phyloP scores from a whole-genome alignment of 257 asterid species.

The Lycium ferocissimum region DNA sequence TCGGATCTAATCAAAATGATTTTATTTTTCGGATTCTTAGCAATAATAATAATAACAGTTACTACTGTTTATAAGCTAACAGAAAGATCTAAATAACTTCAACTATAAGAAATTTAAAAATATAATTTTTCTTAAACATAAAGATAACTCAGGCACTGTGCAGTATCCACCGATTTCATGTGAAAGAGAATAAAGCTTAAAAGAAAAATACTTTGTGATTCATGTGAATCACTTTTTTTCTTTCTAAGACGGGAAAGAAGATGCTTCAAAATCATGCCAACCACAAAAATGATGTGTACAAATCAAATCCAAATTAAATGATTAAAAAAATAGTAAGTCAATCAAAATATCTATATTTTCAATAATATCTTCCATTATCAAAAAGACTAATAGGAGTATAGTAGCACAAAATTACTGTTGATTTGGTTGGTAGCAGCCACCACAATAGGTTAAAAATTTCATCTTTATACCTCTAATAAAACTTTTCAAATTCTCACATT shows the following conservation, averaged over 20 bases:
- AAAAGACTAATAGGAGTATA: not conserved
- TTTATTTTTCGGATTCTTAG: no score
- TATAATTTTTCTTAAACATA: not conserved
- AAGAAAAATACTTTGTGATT: not conserved
- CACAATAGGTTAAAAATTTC: not conserved
- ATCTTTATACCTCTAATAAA: not conserved
- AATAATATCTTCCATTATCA: not conserved
- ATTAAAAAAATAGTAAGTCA: not conserved
- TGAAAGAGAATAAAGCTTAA: not conserved
- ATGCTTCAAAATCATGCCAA: not conserved
- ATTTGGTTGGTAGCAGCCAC: not conserved
- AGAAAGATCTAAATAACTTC: not conserved
- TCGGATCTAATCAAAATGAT: not conserved
- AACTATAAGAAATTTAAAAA: no score
- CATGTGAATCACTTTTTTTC: not conserved
- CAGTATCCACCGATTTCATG: not conserved
- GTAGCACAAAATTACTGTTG: not conserved
- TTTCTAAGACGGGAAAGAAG: not conserved
- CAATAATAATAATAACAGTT: not conserved
- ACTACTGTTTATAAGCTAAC: no score
- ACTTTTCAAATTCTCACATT: slow-evolving; percentile 8
- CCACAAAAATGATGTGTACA: not conserved
- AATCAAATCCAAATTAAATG: not conserved
- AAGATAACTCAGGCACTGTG: not conserved
- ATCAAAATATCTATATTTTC: not conserved